These are phyloP conservation scores for Dictyostelium firmibasis DNA, from an alignment of 78 protist genomes.

Conservation along the genomic window DNA sequence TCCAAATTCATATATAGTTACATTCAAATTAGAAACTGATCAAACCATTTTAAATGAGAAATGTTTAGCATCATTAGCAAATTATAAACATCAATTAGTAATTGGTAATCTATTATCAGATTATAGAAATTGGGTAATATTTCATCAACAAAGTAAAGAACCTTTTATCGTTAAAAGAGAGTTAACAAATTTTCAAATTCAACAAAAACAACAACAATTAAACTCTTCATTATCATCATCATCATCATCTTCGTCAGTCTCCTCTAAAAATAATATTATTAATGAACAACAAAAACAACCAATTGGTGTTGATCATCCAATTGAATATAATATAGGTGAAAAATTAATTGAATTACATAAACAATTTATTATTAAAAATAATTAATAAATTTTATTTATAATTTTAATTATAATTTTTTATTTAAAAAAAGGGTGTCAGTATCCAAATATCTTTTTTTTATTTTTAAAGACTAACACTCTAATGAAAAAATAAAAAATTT, in stretches of 20 bases:
- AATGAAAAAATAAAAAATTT: too few relatives aligned
- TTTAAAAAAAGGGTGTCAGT: too few relatives aligned
- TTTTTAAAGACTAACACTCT: too few relatives aligned
- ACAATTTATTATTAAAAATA: not conserved
- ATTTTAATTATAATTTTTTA: too few relatives aligned
- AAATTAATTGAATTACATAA: conserved; percentile 1
- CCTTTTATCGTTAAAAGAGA: not conserved
- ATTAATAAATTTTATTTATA: not conserved
- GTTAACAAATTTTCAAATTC: not conserved
- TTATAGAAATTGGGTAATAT: conserved; percentile 65
- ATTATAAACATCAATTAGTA: conserved; percentile 75
- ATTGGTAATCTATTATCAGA: conserved; percentile 78
- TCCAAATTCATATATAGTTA: conserved; percentile 64
- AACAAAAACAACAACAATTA: not conserved
- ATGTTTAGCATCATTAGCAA: conserved; percentile 19
- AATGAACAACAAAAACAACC: not conserved
- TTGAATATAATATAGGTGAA: conserved; percentile 20
- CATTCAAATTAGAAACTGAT: conserved; percentile 89
- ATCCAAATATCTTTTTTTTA: too few relatives aligned
- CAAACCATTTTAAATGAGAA: conserved; percentile 45
- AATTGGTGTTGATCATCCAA: conserved; percentile 3
- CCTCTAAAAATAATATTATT: too few relatives aligned
- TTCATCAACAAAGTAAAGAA: conserved; percentile 13
- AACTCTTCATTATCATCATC: not conserved
- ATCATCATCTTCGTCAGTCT: not conserved